These are phyloP conservation scores for Hemisphaericaspora lyxosophila DNA, from an alignment of 1,139 yeast species.

Conservation along the genomic window DNA sequence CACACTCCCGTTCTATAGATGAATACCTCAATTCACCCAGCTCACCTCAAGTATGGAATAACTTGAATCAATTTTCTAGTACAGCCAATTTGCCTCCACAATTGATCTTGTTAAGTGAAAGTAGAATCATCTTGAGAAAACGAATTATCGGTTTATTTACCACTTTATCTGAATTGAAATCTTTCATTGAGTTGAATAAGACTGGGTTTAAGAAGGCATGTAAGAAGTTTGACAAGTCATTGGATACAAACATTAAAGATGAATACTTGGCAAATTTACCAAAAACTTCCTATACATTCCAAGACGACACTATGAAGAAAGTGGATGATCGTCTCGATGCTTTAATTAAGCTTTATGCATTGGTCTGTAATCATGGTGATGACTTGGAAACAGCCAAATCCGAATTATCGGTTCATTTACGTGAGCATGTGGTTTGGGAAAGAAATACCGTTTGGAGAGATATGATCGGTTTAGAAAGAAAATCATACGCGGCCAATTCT, in stretches of 20 bases:
- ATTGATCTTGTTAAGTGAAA: constrained; percentile 39
- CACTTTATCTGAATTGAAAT: constrained; percentile 62
- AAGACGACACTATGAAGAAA: constrained; percentile 38
- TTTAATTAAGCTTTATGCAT: constrained; percentile 38
- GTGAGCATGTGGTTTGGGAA: constrained; percentile 77
- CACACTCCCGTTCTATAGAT: constrained; percentile 36
- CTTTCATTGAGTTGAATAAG: constrained; percentile 63
- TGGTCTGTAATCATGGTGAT: constrained; percentile 42
- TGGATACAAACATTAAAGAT: constrained; percentile 43
- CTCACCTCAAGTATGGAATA: constrained; percentile 37
- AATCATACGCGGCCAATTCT: constrained; percentile 42
- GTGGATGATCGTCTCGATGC: constrained; percentile 45
- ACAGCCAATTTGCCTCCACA: constrained; percentile 37
- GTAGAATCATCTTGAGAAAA: constrained; percentile 54
- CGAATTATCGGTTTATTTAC: constrained; percentile 57
- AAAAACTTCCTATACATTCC: constrained; percentile 33
- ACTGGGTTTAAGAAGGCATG: constrained; percentile 69
- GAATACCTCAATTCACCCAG: constrained; percentile 41
- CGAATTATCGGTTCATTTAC: constrained; percentile 58
- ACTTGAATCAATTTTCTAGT: constrained; percentile 20
- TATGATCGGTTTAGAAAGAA: constrained; percentile 85
- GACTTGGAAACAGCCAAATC: constrained; percentile 44
- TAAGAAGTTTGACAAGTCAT: constrained; percentile 67
- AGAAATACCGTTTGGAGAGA: constrained; percentile 74
- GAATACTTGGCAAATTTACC: constrained; percentile 37